These are phyloP conservation scores for Heimioporus punctisporus DNA, from an alignment of 1,284 basidiomycete species.

Conservation along the genomic window DNA sequence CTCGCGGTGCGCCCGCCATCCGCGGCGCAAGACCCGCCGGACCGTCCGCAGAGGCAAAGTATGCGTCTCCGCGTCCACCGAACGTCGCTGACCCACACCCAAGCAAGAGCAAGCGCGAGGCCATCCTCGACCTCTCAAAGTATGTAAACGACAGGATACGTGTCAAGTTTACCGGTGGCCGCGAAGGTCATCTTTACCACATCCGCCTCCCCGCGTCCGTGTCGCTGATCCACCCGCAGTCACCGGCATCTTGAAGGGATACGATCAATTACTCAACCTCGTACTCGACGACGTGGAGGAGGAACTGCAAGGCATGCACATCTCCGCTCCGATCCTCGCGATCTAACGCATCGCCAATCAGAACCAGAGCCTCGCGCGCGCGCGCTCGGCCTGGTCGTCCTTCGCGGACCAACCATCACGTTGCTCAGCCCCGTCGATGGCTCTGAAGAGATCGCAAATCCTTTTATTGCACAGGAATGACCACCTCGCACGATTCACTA, in stretches of 20 bases:
- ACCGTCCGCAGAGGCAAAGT: conserved; percentile 25
- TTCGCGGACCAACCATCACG: conserved; percentile 92
- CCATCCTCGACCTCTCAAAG: conserved; percentile 94
- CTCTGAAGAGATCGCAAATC: conserved; percentile 88
- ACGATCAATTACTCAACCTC: conserved; percentile 96
- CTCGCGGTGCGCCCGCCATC: conserved; percentile 37
- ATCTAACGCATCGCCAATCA: conserved; percentile 29
- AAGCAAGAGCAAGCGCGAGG: conserved; percentile 88
- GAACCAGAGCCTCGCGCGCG: conserved; percentile 71
- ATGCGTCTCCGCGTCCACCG: no score
- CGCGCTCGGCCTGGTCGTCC: conserved; percentile 81
- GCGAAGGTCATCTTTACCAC: conserved; percentile 73
- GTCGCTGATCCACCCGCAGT: conserved; percentile 53
- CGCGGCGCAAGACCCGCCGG: conserved; percentile 44
- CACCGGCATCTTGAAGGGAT: conserved; percentile 92
- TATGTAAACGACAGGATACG: conserved; percentile 93
- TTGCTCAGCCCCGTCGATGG: conserved; percentile 94
- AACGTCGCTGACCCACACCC: conserved; percentile 32
- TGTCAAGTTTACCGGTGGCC: conserved; percentile 96
- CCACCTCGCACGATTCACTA: no score
- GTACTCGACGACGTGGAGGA: conserved; percentile 93
- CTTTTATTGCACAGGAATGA: conserved; percentile 63
- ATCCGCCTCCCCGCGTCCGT: not conserved
- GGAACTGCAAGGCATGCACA: conserved; percentile 60
- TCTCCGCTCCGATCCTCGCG: conserved; percentile 12